Evolutionary conservation across 768 basidiomycete species (phyloP), one percentile per base, ranked within the genome.

Genomic region (Tremella fuciformis): DNA sequence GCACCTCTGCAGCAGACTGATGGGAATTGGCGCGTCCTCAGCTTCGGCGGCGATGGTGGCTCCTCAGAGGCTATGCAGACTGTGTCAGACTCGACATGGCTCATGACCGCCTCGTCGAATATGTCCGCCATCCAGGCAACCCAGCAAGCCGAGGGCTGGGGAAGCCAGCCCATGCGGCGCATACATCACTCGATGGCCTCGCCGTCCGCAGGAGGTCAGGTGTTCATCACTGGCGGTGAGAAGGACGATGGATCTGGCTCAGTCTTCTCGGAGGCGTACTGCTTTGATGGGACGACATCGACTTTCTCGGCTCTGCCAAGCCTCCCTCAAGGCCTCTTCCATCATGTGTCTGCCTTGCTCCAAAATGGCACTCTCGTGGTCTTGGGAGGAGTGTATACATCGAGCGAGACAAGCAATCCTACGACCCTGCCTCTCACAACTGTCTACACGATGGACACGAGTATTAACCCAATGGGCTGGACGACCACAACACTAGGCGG

Each of bases 161-260:
- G 79, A 3, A 77, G 76, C 29, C 82, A 92, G 70, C 90, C 91
- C 2, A 79, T 82, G 55, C 82, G 90, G 26, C 84, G 90, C 47
- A 85, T 88, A n/a, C 84, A 85, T 66, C 89, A 92, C 69, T 81
- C 87, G 8, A 76, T 87, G 6, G 80, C 82, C 8, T 80, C 82
- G 11, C 58, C 80, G 0, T 61, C 69, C 6, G 76, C 78, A 7
- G 85, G 85, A 6, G 77, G 58, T 2, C 29, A 79, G 46, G 80
- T 89, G 11, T 89, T 82, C 77, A 80, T 93, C 37, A 81, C 87
- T 47, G 91, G 91, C 2, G 91, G 91, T 8, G 82, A 87, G 76
- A 85, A 82, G 66, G 84, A 84, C n/a, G 91, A 94, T 73, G 88
- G 84, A 13, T 92, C 90, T 8, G 80, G 80, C 1, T 79, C 77